These are phyloP conservation scores for Podospora bellae-mahoneyi DNA, from an alignment of 495 filamentous ascomycete species.

Conservation along the genomic window DNA sequence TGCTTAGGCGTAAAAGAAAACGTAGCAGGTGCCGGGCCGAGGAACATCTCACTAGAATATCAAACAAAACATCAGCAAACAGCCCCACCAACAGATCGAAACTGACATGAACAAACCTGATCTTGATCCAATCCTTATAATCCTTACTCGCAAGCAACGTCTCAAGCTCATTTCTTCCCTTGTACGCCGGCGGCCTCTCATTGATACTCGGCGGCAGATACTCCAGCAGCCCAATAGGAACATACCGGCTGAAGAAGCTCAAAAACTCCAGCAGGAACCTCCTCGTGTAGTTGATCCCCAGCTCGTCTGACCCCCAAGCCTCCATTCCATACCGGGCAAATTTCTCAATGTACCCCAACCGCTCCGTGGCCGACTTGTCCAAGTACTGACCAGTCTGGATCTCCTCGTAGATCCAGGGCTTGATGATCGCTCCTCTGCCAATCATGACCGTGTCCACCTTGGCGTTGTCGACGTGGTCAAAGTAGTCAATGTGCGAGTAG, in stretches of 20 bases:
- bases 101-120: constrained; percentile 53
- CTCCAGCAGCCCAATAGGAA: constrained; percentile 85
- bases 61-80: not conserved
- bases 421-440: constrained; percentile 85
- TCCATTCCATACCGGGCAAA: constrained; percentile 88
- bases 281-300: constrained; percentile 82
- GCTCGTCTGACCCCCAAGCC: constrained; percentile 90
- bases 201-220: constrained; percentile 80
- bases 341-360: constrained; percentile 78
- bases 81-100: constrained; percentile 5
- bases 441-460: constrained; percentile 89
- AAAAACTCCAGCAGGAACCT: constrained; percentile 93
- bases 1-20: constrained; percentile 99
- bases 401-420: constrained; percentile 98
- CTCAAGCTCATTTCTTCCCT: constrained; percentile 84
- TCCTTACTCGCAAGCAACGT: constrained; percentile 82
- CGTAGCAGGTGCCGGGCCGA: constrained; percentile 81
- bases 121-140: constrained; percentile 98
- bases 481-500: constrained; percentile 88
- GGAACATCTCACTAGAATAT: constrained; percentile 83
- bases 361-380: constrained; percentile 87
- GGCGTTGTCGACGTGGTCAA: constrained; percentile 68
- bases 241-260: constrained; percentile 86
- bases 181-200: constrained; percentile 79
- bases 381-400: constrained; percentile 88